phyloP scores from a whole-genome alignment of 1,284 basidiomycete genomes.

The Fomitiporia mediterranea region DNA sequence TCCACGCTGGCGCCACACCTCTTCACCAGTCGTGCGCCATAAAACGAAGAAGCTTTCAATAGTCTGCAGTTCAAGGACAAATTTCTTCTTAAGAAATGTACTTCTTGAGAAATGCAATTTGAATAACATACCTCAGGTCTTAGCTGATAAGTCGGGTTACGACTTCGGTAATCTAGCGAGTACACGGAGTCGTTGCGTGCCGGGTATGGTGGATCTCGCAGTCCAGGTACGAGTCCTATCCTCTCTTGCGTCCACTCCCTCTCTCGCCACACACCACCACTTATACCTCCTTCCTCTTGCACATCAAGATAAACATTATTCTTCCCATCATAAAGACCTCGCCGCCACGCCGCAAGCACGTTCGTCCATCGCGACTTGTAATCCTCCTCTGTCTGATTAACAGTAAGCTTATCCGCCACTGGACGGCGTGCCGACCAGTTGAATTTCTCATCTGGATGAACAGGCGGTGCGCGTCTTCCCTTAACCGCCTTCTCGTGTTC shows the following conservation, averaged over 20 bases:
- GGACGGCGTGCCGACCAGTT: not conserved
- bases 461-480: conserved; percentile 4
- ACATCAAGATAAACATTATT: conserved; percentile 8
- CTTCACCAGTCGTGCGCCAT: conserved; percentile 66
- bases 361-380: conserved; percentile 44
- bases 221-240: conserved; percentile 15
- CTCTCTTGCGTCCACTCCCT: not conserved
- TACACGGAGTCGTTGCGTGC: not conserved
- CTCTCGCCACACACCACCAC: conserved; percentile 3
- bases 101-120: not conserved
- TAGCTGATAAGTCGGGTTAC: conserved; percentile 11
- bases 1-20: conserved; percentile 69
- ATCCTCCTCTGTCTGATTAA: conserved; percentile 20
- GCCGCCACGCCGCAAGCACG: conserved; percentile 48
- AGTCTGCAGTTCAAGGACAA: too few species aligned
- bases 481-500: not conserved
- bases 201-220: conserved; percentile 12
- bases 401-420: not conserved
- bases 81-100: too few species aligned
- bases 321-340: conserved; percentile 32
- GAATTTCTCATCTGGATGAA: not conserved
- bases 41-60: conserved; percentile 66
- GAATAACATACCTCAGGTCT: conserved; percentile 17
- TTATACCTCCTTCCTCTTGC: conserved; percentile 5
- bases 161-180: conserved; percentile 13